Conservation (phyloP, 768 basidiomycete species). For the Suillus plorans region DNA sequence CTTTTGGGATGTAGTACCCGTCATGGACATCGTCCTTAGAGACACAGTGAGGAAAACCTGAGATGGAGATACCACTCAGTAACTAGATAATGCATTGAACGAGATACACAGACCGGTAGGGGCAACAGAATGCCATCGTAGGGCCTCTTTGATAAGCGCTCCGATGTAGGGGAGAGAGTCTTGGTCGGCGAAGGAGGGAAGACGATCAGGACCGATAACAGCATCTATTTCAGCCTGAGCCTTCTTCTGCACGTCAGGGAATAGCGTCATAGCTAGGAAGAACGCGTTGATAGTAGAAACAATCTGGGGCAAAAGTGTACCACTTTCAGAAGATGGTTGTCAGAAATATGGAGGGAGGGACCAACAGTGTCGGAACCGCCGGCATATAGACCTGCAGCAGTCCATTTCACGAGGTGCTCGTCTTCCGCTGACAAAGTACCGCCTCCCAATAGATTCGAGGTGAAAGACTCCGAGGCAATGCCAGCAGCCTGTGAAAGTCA, state of each 20-base stretch:
- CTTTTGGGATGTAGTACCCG: slow-evolving; percentile 61
- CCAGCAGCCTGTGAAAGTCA: slow-evolving; percentile 48
- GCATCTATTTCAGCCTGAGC: slow-evolving; percentile 64
- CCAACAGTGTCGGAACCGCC: slow-evolving; percentile 13
- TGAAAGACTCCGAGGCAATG: slow-evolving; percentile 48
- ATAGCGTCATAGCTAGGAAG: slow-evolving; percentile 6
- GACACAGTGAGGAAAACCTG: slow-evolving; percentile 46
- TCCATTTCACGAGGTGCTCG: slow-evolving; percentile 63
- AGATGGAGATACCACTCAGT: slow-evolving; percentile 27
- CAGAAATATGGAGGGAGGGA: background rate
- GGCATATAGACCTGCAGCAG: slow-evolving; percentile 35
- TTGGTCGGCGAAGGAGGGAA: slow-evolving; percentile 61
- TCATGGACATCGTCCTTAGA: slow-evolving; percentile 61
- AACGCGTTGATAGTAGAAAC: slow-evolving; percentile 14
- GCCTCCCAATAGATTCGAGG: slow-evolving; percentile 54
- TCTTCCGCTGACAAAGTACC: slow-evolving; percentile 50
- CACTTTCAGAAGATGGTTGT: background rate
- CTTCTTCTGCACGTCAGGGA: slow-evolving; percentile 49
- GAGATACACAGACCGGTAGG: slow-evolving; percentile 40
- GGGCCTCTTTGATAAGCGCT: slow-evolving; percentile 58
- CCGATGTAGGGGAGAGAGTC: slow-evolving; percentile 57
- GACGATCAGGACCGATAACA: slow-evolving; percentile 56
- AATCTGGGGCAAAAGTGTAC: background rate
- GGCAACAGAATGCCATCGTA: slow-evolving; percentile 42
- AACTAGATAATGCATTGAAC: slow-evolving; percentile 26